Evolutionary conservation across 257 asterid genomes (phyloP).

Genomic region (Salvia splendens): DNA sequence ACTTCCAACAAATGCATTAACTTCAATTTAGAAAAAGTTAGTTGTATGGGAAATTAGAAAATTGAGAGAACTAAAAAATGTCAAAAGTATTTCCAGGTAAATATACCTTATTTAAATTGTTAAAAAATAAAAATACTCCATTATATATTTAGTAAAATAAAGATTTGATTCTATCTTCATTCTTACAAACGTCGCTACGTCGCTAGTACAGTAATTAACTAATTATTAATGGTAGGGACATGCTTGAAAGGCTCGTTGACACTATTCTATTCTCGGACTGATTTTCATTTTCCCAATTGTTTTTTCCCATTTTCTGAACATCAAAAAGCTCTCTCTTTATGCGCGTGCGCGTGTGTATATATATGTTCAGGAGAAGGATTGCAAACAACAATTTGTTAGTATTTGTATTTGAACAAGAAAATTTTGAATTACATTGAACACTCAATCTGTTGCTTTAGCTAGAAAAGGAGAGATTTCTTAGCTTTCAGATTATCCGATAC

Average conservation of each 20-base stretch:
- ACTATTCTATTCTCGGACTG: slow-evolving; percentile 35
- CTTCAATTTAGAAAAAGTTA: no score
- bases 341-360: not conserved
- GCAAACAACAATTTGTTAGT: slow-evolving; percentile 2
- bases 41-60: no score
- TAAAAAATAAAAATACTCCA: no score
- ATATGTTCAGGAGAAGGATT: slow-evolving; percentile 4
- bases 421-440: slow-evolving; percentile 45
- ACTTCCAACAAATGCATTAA: no score
- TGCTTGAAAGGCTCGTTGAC: slow-evolving; percentile 48
- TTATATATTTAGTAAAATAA: not conserved
- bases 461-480: slow-evolving; percentile 53
- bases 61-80: no score
- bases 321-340: slow-evolving; percentile 22
- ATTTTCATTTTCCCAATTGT: not conserved
- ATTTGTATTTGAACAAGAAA: slow-evolving; percentile 30
- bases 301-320: slow-evolving; percentile 24
- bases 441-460: slow-evolving; percentile 75
- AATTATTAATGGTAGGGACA: slow-evolving; percentile 44
- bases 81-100: no score
- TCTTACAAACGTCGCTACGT: slow-evolving; percentile 30
- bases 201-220: slow-evolving; percentile 30
- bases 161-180: not conserved
- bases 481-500: slow-evolving; percentile 91
- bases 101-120: not conserved